Evolutionary conservation across 805 yeast genomes (phyloP).

Genomic region (Cyberlindnera veronae): DNA sequence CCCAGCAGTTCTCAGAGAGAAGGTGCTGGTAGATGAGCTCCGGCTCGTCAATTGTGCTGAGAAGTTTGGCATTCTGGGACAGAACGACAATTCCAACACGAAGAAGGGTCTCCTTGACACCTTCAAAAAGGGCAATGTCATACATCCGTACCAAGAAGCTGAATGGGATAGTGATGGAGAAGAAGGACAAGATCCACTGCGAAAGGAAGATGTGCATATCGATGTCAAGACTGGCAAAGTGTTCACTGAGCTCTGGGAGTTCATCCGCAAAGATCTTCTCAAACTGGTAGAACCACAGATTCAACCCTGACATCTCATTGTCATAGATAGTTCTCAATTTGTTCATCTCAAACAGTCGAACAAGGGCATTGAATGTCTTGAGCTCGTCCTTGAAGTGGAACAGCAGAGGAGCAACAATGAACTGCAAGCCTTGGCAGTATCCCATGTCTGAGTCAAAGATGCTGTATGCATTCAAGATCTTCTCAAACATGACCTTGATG

Average conservation of each 20-base stretch:
- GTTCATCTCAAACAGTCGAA: slow-evolving; percentile 57
- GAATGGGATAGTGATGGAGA: slow-evolving; percentile 58
- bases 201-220: slow-evolving; percentile 48
- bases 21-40: slow-evolving; percentile 39
- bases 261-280: slow-evolving; percentile 37
- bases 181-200: slow-evolving; percentile 65
- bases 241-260: slow-evolving; percentile 40
- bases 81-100: slow-evolving; percentile 53
- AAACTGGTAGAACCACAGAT: slow-evolving; percentile 51
- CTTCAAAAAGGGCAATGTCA: slow-evolving; percentile 53
- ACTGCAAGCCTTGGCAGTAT: slow-evolving; percentile 65
- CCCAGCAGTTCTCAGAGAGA: slow-evolving; percentile 41
- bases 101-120: slow-evolving; percentile 49
- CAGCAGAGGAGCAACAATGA: slow-evolving; percentile 56
- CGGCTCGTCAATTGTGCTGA: slow-evolving; percentile 34
- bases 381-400: slow-evolving; percentile 38
- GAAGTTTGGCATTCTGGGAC: slow-evolving; percentile 40
- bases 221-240: slow-evolving; percentile 37
- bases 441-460: slow-evolving; percentile 64
- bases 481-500: slow-evolving; percentile 43
- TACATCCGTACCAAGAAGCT: slow-evolving; percentile 45
- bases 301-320: slow-evolving; percentile 52
- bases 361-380: slow-evolving; percentile 48
- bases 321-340: slow-evolving; percentile 50
- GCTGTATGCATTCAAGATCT: slow-evolving; percentile 57